Percentiles rank a stretch among this genome's conserved stretches.
Conservation (phyloP, 495 filamentous ascomycete genomes). For the Xylaria nigripes region DNA sequence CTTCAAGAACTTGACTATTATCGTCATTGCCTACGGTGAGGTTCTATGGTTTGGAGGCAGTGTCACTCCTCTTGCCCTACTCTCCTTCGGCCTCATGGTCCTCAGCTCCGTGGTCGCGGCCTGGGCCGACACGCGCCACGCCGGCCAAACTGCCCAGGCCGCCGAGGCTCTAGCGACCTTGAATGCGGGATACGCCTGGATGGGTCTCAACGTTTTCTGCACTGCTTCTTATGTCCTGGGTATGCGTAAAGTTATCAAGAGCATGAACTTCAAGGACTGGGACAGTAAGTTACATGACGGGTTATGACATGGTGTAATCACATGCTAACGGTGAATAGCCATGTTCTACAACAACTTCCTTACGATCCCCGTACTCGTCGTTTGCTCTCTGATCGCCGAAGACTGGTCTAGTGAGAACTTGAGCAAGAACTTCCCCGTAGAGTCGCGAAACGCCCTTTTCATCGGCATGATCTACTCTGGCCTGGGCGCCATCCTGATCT, state of each 20-base stretch:
- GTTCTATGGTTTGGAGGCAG: constrained; percentile 98
- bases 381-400: constrained; percentile 75
- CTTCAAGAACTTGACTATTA: constrained; percentile 99
- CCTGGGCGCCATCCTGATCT: constrained; percentile 92
- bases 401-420: constrained; percentile 89
- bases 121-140: constrained; percentile 95
- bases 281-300: constrained; percentile 63
- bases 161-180: constrained; percentile 74
- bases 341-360: constrained; percentile 99
- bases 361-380: constrained; percentile 84
- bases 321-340: constrained; percentile 48
- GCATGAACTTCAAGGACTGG: constrained; percentile 99
- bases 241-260: constrained; percentile 98
- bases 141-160: constrained; percentile 53
- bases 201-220: constrained; percentile 95
- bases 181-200: constrained; percentile 96
- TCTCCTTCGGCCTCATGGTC: constrained; percentile 98
- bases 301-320: not conserved
- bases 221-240: constrained; percentile 81
- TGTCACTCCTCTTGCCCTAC: constrained; percentile 76
- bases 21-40: constrained; percentile 96
- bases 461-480: constrained; percentile 92
- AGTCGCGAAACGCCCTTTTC: constrained; percentile 63
- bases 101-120: constrained; percentile 89
- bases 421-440: constrained; percentile 74